A percentile compares a stretch with the other conserved stretches of the same genome.
These are phyloP conservation scores for Starmerella etchellsii DNA, from an alignment of 805 yeast genomes.

Conservation along the genomic window DNA sequence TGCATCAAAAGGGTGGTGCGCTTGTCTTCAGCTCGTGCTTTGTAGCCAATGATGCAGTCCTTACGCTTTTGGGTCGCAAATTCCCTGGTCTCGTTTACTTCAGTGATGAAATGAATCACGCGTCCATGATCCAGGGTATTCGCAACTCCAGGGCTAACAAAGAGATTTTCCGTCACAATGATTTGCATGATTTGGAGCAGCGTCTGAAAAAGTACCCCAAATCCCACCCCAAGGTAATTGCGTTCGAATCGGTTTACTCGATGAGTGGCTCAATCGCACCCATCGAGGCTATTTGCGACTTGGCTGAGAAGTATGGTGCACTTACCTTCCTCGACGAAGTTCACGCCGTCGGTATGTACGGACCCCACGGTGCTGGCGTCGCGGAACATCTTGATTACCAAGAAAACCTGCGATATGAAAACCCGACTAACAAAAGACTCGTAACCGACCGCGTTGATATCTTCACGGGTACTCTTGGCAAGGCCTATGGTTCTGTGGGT, in stretches of 20 bases:
- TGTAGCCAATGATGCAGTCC: conserved; percentile 92
- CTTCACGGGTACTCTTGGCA: conserved; percentile 95
- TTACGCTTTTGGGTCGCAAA: conserved; percentile 81
- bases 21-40: conserved; percentile 90
- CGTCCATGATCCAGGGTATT: conserved; percentile 95
- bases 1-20: conserved; percentile 91
- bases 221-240: conserved; percentile 85
- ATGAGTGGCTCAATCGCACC: conserved; percentile 98
- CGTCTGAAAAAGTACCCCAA: conserved; percentile 68
- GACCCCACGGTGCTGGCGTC: conserved; percentile 99
- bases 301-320: conserved; percentile 97
- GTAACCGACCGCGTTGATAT: conserved; percentile 85
- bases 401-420: conserved; percentile 42
- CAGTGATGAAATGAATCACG: conserved; percentile 89
- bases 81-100: conserved; percentile 82
- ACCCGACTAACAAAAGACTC: not conserved
- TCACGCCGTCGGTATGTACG: conserved; percentile 97
- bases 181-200: conserved; percentile 69
- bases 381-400: conserved; percentile 93
- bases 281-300: conserved; percentile 78
- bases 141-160: conserved; percentile 78
- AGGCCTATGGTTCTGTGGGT: conserved; percentile 94
- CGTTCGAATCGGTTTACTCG: conserved; percentile 93
- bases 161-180: conserved; percentile 85
- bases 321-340: conserved; percentile 95